Percentiles rank a stretch among this genome's conserved stretches.
phyloP scores from a whole-genome alignment of 371 early-diverging fungal species.

The Circinella minor region DNA sequence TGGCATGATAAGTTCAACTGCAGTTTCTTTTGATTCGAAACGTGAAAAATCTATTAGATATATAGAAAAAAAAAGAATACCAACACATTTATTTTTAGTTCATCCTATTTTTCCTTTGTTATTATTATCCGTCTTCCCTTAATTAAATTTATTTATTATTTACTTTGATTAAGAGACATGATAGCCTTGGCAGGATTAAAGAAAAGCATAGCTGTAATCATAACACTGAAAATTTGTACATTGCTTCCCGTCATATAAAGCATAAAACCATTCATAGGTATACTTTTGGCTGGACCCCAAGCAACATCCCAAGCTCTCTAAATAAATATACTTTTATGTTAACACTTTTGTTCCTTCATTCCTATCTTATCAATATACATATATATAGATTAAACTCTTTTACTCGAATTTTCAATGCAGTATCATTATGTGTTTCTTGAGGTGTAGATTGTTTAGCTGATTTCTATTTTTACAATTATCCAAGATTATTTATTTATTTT shows the following conservation, averaged over 20 bases:
- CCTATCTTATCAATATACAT: background rate
- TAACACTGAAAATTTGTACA: conserved; percentile 94
- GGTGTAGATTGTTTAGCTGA: conserved; percentile 22
- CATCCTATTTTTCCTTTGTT: no score
- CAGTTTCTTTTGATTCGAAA: conserved; percentile 59
- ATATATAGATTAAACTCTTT: background rate
- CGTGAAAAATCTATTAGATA: conserved; percentile 65
- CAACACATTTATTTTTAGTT: no score
- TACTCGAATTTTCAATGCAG: conserved; percentile 44
- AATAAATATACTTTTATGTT: background rate
- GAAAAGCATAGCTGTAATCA: conserved; percentile 96
- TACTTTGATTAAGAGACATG: conserved; percentile 72
- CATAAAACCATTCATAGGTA: conserved; percentile 98
- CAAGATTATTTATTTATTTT: no score
- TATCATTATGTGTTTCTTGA: conserved; percentile 33
- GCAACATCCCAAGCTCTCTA: conserved; percentile 98
- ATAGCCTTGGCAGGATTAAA: conserved; percentile 85
- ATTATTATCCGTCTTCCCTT: background rate
- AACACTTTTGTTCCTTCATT: background rate
- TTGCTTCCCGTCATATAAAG: conserved; percentile 96
- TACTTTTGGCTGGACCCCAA: conserved; percentile 85
- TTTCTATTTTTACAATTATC: conserved; percentile 23
- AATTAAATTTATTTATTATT: background rate
- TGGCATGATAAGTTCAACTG: conserved; percentile 67
- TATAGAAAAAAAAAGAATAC: background rate